phyloP scores from a whole-genome alignment of 345 rosid genomes.

The Moricandia moricandioides region DNA sequence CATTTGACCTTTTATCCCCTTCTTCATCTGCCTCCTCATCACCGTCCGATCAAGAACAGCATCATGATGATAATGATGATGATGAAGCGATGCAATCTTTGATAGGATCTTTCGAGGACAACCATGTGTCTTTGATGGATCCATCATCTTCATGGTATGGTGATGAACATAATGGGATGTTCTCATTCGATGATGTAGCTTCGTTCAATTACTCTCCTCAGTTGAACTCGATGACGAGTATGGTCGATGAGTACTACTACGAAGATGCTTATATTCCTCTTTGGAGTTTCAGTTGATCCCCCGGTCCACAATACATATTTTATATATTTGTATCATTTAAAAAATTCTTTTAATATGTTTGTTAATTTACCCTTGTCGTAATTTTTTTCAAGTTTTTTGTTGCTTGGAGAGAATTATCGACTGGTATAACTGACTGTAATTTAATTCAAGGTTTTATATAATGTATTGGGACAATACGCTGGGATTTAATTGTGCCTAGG shows the following conservation, averaged over 20 bases:
- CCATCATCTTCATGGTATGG: slow-evolving; percentile 40
- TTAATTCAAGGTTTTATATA: slow-evolving; percentile 3
- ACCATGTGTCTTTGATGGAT: slow-evolving; percentile 39
- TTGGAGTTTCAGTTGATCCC: slow-evolving; percentile 70
- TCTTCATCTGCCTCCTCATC: slow-evolving; percentile 26
- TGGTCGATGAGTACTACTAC: slow-evolving; percentile 49
- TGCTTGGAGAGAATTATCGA: slow-evolving; percentile 28
- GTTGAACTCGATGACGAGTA: slow-evolving; percentile 12
- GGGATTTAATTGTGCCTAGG: background rate
- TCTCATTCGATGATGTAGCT: slow-evolving; percentile 36
- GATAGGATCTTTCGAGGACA: slow-evolving; percentile 31
- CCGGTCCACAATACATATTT: slow-evolving; percentile 17
- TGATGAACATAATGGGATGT: slow-evolving; percentile 40
- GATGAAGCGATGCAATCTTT: slow-evolving; percentile 47
- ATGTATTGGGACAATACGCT: background rate
- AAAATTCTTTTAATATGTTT: slow-evolving; percentile 20
- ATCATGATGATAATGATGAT: slow-evolving; percentile 38
- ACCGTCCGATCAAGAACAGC: slow-evolving; percentile 32
- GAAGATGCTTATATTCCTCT: slow-evolving; percentile 69
- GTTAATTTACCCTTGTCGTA: slow-evolving; percentile 17
- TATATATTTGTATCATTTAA: slow-evolving; percentile 15
- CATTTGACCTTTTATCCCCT: slow-evolving; percentile 27
- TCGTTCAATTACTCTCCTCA: slow-evolving; percentile 43
- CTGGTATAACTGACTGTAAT: background rate
- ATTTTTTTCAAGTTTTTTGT: slow-evolving; percentile 18